A percentile compares a stretch with the other conserved stretches of the same genome.
These are phyloP conservation scores for Magnolia changhungtana DNA, from an alignment of 164 flowering plant genomes.

Conservation along the genomic window DNA sequence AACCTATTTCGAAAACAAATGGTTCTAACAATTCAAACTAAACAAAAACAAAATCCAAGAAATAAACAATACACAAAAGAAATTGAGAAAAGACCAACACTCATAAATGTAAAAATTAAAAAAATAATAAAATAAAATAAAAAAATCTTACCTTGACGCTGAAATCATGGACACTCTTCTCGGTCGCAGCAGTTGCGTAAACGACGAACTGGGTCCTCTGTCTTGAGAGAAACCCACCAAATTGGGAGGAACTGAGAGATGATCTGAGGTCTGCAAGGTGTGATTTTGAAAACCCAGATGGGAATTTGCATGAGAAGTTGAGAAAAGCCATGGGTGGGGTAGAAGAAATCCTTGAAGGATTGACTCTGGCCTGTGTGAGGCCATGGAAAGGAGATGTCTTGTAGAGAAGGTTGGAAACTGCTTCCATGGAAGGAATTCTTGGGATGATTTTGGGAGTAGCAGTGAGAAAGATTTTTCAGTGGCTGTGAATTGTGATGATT, in stretches of 20 bases:
- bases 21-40: not conserved
- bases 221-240: conserved; percentile 24
- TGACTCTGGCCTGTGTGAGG: not conserved
- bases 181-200: conserved; percentile 69
- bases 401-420: not conserved
- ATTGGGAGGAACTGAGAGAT: conserved; percentile 22
- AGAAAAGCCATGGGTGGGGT: conserved; percentile 16
- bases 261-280: conserved; percentile 36
- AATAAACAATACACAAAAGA: not conserved
- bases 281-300: conserved; percentile 46
- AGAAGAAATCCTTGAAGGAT: not conserved
- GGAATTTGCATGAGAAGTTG: conserved; percentile 25
- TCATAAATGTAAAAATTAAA: not conserved
- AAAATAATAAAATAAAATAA: not conserved
- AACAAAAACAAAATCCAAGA: not conserved
- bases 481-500: not conserved
- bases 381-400: not conserved
- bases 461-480: not conserved
- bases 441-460: not conserved
- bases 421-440: not conserved
- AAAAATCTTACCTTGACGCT: conserved; percentile 60
- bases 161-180: conserved; percentile 73
- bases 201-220: conserved; percentile 37
- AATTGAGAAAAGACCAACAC: not conserved
- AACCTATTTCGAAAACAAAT: not conserved